These are phyloP conservation scores for Auriculariales sp. DNA, from an alignment of 768 basidiomycete genomes.

Conservation along the genomic window DNA sequence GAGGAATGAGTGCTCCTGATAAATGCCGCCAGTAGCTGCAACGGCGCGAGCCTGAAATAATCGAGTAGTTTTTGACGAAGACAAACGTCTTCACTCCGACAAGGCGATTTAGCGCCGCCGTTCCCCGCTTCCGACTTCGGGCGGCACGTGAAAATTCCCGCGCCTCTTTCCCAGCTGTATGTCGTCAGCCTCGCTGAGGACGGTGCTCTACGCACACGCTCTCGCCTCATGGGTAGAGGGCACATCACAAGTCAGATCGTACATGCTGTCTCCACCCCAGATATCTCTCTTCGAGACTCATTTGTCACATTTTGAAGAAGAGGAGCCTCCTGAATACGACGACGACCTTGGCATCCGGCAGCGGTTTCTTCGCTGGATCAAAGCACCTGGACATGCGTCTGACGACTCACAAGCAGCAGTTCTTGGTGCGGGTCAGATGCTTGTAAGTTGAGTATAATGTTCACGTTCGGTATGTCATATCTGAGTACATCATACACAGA, in stretches of 20 bases:
- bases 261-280: constrained; percentile 5
- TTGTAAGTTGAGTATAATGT: constrained; percentile 1
- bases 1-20: too few species aligned
- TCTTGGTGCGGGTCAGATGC: constrained; percentile 5
- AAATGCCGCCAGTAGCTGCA: too few species aligned
- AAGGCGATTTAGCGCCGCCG: too few species aligned
- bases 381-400: constrained; percentile 3
- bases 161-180: too few species aligned
- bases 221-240: constrained; percentile 13
- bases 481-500: constrained; percentile 1
- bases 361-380: constrained; percentile 2
- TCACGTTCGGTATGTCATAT: not conserved
- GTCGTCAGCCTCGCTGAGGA: too few species aligned
- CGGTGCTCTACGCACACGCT: too few species aligned
- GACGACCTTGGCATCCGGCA: constrained; percentile 1
- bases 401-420: constrained; percentile 8
- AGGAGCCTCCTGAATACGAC: constrained; percentile 3
- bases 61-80: too few species aligned
- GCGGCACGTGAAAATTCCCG: too few species aligned
- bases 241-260: constrained; percentile 8
- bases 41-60: too few species aligned
- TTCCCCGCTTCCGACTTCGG: too few species aligned
- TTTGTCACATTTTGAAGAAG: constrained; percentile 2
- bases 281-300: not conserved
- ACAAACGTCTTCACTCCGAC: too few species aligned